Evolutionary conservation across 805 yeast species (phyloP).

Genomic region (Candida nonsorbophila): DNA sequence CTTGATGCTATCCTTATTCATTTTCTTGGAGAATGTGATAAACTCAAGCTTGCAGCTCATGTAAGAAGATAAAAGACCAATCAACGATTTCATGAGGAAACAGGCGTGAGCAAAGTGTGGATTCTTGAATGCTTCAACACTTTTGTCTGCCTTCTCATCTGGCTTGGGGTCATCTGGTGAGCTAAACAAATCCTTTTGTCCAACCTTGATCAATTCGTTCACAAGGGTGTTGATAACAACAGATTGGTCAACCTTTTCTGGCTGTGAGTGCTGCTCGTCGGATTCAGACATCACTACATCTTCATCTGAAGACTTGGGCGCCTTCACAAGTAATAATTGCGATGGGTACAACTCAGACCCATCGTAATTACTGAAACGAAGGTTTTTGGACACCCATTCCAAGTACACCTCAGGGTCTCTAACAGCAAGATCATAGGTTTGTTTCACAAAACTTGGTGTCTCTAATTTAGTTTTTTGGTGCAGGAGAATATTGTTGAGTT

Average conservation of each 20-base stretch:
- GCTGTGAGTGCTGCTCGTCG: constrained; percentile 4
- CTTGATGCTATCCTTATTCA: constrained; percentile 37
- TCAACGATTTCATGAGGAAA: constrained; percentile 60
- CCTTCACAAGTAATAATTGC: constrained; percentile 14
- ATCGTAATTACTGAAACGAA: constrained; percentile 41
- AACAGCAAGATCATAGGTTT: constrained; percentile 42
- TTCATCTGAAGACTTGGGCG: constrained; percentile 7
- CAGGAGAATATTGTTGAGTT: constrained; percentile 34
- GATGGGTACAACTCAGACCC: constrained; percentile 19
- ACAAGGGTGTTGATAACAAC: constrained; percentile 64
- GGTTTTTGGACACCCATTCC: constrained; percentile 36
- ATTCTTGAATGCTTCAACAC: constrained; percentile 40
- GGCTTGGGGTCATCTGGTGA: constrained; percentile 16
- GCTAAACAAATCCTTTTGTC: constrained; percentile 32
- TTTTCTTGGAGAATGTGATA: constrained; percentile 66
- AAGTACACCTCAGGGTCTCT: constrained; percentile 47
- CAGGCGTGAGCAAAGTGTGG: constrained; percentile 59
- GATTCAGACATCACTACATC: constrained; percentile 27
- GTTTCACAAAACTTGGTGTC: constrained; percentile 42
- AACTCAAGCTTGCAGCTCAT: constrained; percentile 79
- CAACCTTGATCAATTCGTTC: constrained; percentile 54
- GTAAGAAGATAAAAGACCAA: constrained; percentile 74
- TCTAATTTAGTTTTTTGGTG: constrained; percentile 31
- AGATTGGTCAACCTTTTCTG: constrained; percentile 19
- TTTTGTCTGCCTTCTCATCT: constrained; percentile 16